Evolutionary conservation across 2,329 filamentous ascomycete species (phyloP).

Genomic region (Alternaria alternata): DNA sequence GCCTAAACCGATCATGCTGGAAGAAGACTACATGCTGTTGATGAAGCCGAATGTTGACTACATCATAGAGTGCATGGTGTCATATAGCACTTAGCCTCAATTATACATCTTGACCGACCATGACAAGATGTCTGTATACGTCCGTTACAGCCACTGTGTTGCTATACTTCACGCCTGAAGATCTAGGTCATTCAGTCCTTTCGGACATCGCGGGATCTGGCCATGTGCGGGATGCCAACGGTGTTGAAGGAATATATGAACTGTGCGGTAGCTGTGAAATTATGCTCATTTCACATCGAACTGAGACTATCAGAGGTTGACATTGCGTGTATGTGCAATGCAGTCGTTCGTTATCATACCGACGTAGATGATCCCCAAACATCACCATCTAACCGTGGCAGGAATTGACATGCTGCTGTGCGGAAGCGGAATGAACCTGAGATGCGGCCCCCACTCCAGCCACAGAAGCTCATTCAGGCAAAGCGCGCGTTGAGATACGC

Average conservation of each 20-base stretch:
- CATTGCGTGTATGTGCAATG: too few species aligned
- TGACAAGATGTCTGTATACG: neutral
- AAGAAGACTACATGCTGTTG: slow-evolving; percentile 49
- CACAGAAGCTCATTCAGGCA: neutral
- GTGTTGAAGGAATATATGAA: too few species aligned
- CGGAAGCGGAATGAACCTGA: neutral
- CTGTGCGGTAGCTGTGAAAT: too few species aligned
- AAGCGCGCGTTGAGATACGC: neutral
- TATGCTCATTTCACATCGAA: too few species aligned
- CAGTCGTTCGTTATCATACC: too few species aligned
- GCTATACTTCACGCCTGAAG: neutral
- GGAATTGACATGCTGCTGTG: too few species aligned
- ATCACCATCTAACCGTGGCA: too few species aligned
- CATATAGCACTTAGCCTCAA: neutral
- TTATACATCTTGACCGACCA: neutral
- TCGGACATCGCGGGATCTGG: neutral
- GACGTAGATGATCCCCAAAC: too few species aligned
- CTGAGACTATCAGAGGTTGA: too few species aligned
- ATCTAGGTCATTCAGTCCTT: neutral
- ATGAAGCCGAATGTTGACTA: slow-evolving; percentile 49
- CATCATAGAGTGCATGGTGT: slow-evolving; percentile 30
- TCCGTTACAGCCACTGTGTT: neutral
- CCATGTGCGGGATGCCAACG: neutral
- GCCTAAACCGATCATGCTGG: slow-evolving; percentile 40
- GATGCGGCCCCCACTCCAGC: neutral